Base-by-base conservation (phyloP, 305 asterid genomes). In the Solanum chacoense region DNA sequence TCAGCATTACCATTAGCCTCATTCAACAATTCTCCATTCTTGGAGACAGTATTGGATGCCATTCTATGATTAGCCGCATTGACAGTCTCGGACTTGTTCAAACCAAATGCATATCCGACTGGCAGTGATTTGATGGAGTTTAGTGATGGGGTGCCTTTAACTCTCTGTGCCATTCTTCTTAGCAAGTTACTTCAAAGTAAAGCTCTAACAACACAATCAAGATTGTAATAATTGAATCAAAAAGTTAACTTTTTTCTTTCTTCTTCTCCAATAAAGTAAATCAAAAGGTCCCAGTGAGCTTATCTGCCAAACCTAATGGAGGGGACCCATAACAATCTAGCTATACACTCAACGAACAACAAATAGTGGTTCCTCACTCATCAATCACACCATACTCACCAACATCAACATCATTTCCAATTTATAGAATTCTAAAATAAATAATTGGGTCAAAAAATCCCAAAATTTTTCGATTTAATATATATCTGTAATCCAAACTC, bases 301-400 rank as follows among this genome's bases (percentile, higher is more conserved):
- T 93, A 93, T 93, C 97, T 91, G 95, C 95, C 93, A 76, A 94
- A 93, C 95, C 92, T 91, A 94, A 94, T 94, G 98, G 96, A 94
- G 96, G 96, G 98, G 97, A 92, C 97, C 97, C 97, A 92, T 92
- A 38, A 76, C 72, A 81, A 67, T 73, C 88, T 86, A 36, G 88
- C 72, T 69, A 72, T 67, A 55, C 79, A 85, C 84, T 79, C 59
- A 87, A 84, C 77, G 90, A 87, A 88, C 89, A 84, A 88, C 84
- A 87, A 80, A 26, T 87, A 89, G 91, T 90, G 91, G 89, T 84
- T 85, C 55, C 89, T 90, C 67, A 50, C 91, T 85, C 91, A 89
- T 88, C 91, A 90, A 90, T 88, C 89, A 84, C 90, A 88, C 89
- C 88, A 87, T 84, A 74, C 85, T 81, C 83, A 87, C 86, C 90